Conservation (phyloP, 371 early-diverging fungal genomes). For the Nematocida sp. region DNA sequence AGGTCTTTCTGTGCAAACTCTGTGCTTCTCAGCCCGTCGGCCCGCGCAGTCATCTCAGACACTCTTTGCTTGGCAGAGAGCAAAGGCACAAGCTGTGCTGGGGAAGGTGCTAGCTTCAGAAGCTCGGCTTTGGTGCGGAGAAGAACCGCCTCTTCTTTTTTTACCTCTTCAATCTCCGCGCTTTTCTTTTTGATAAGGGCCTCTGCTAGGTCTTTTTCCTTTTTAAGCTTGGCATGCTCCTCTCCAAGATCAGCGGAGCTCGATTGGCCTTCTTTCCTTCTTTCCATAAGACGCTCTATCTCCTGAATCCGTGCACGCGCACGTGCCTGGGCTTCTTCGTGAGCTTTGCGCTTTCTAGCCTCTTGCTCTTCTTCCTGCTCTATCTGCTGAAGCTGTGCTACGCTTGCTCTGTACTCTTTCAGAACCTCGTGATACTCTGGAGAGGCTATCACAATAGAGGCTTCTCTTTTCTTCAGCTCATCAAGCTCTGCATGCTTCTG, state of each 20-base stretch:
- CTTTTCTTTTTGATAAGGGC: not conserved
- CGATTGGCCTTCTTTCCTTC: not conserved
- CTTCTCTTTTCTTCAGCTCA: not conserved
- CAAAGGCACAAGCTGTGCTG: not conserved
- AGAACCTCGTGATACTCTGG: not conserved
- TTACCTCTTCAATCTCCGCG: not conserved
- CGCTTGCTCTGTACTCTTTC: constrained; percentile 4
- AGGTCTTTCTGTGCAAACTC: not conserved
- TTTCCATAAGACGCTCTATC: constrained; percentile 14
- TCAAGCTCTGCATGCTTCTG: constrained; percentile 15
- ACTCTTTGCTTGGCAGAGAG: not conserved
- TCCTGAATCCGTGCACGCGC: constrained; percentile 1
- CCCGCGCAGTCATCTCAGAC: too few relatives aligned
- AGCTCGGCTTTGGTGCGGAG: not conserved
- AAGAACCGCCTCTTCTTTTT: not conserved
- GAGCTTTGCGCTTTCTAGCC: not conserved
- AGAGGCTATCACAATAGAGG: not conserved
- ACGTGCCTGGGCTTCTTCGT: not conserved
- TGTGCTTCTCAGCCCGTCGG: not conserved
- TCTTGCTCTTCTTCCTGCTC: constrained; percentile 40
- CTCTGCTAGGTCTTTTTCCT: not conserved
- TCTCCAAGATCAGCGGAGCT: constrained; percentile 1
- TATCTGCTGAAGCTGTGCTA: constrained; percentile 16
- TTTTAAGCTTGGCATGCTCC: not conserved
- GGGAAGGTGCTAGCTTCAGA: not conserved